Conservation (phyloP, 139 green algal genomes). For the Picochlorum sp. region DNA sequence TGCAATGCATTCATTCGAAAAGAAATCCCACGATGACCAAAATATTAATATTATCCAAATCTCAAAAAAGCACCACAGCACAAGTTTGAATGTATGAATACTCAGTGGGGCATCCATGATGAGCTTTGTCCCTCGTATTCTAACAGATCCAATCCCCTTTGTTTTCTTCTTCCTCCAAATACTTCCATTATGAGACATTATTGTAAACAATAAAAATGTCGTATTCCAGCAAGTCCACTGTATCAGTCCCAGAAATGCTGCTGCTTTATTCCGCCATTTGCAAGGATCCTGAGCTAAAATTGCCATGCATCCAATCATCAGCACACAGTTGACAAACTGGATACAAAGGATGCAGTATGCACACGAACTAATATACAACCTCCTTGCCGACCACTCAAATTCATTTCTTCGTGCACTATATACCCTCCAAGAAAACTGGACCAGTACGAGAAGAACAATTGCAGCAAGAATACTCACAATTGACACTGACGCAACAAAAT, state of each 20-base stretch:
- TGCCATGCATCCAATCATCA: not conserved
- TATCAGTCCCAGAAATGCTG: constrained; percentile 7
- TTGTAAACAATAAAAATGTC: constrained; percentile 9
- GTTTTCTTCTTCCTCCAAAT: constrained; percentile 5
- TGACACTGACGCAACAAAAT: no score
- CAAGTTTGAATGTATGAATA: constrained; percentile 5
- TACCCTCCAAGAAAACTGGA: not conserved
- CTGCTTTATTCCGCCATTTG: not conserved
- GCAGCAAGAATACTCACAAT: constrained; percentile 1
- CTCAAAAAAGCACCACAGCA: constrained; percentile 5
- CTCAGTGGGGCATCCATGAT: constrained; percentile 12
- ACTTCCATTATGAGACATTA: constrained; percentile 2
- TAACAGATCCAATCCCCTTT: not conserved
- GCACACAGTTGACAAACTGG: constrained; percentile 4
- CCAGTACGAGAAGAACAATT: not conserved
- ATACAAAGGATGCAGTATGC: not conserved
- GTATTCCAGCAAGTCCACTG: constrained; percentile 10
- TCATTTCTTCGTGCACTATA: not conserved
- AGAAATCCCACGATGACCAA: not conserved
- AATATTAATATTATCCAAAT: not conserved
- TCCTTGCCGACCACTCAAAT: not conserved
- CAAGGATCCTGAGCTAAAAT: not conserved
- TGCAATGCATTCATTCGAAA: not conserved
- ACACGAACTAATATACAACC: not conserved
- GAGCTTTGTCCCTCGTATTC: not conserved